These are phyloP conservation scores for Grifola frondosa DNA, from an alignment of 1,284 basidiomycete genomes.

Conservation along the genomic window DNA sequence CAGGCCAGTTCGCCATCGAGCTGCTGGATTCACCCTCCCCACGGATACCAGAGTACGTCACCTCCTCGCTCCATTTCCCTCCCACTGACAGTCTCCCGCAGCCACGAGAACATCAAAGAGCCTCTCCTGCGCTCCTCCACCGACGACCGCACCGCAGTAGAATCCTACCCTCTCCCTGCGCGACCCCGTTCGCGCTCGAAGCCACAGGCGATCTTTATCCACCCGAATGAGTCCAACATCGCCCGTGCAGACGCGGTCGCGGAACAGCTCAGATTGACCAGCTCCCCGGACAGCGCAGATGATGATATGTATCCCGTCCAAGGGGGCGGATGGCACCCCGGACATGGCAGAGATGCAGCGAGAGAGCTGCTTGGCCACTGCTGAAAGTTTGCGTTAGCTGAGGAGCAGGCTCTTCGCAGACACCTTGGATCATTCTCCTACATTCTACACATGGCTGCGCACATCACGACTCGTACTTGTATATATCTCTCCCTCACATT, in stretches of 20 bases:
- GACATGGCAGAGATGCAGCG: slow-evolving; percentile 39
- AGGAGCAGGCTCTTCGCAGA: background rate
- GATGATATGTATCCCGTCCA: slow-evolving; percentile 32
- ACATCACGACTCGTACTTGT: too few species aligned
- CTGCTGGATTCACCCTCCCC: slow-evolving; percentile 31
- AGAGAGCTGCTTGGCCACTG: slow-evolving; percentile 29
- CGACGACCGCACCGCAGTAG: slow-evolving; percentile 16
- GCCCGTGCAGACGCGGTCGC: slow-evolving; percentile 62
- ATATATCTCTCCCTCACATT: too few species aligned
- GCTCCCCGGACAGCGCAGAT: slow-evolving; percentile 42
- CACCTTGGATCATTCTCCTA: slow-evolving; percentile 1
- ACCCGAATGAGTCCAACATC: slow-evolving; percentile 58
- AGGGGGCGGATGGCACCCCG: slow-evolving; percentile 38
- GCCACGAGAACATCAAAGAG: slow-evolving; percentile 32
- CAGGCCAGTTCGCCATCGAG: slow-evolving; percentile 57
- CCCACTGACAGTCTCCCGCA: slow-evolving; percentile 8
- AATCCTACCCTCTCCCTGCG: slow-evolving; percentile 15
- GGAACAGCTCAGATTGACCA: slow-evolving; percentile 49
- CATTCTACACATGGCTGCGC: background rate
- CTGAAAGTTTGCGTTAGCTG: background rate
- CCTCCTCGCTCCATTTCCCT: background rate
- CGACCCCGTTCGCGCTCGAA: slow-evolving; percentile 51
- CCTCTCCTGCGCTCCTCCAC: slow-evolving; percentile 35
- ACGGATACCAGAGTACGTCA: slow-evolving; percentile 24
- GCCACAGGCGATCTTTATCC: slow-evolving; percentile 59